Evolutionary conservation across 768 basidiomycete species (phyloP).

Genomic region (Pleurotus platypus): DNA sequence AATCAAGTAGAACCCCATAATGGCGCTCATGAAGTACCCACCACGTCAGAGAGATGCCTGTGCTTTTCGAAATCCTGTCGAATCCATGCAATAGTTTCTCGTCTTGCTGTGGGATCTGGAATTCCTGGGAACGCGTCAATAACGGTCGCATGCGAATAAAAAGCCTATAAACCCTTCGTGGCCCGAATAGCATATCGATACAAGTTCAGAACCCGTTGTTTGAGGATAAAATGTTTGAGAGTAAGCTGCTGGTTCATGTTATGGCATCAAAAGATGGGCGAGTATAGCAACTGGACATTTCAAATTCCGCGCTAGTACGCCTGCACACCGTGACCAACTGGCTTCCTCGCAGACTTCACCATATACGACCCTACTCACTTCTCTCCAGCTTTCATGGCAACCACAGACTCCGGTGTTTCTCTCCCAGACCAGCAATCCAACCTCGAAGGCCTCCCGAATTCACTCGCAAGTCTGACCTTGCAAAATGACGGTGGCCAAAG

Average conservation of each 20-base stretch:
- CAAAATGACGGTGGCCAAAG: slow-evolving; percentile 21
- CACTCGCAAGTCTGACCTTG: slow-evolving; percentile 27
- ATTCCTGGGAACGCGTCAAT: slow-evolving; percentile 41
- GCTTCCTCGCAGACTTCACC: neutral
- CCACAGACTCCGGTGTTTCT: neutral
- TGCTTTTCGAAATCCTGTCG: slow-evolving; percentile 69
- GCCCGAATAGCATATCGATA: slow-evolving; percentile 71
- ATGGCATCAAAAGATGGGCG: slow-evolving; percentile 4
- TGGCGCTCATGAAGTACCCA: slow-evolving; percentile 24
- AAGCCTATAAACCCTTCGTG: slow-evolving; percentile 47
- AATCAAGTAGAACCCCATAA: neutral
- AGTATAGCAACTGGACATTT: slow-evolving; percentile 11
- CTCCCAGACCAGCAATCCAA: slow-evolving; percentile 1
- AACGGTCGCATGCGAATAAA: neutral
- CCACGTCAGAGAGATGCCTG: slow-evolving; percentile 52
- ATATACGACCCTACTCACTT: slow-evolving; percentile 5
- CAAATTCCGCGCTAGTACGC: slow-evolving; percentile 10
- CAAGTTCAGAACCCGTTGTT: slow-evolving; percentile 53
- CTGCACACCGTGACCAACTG: neutral
- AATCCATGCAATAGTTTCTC: slow-evolving; percentile 71
- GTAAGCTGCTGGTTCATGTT: slow-evolving; percentile 29
- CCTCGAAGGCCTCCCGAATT: neutral
- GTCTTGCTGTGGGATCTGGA: slow-evolving; percentile 53
- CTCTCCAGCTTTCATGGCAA: neutral
- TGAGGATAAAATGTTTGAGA: slow-evolving; percentile 75